Evolutionary conservation across 106 monocot species (phyloP).

Genomic region (Acorus gramineus): DNA sequence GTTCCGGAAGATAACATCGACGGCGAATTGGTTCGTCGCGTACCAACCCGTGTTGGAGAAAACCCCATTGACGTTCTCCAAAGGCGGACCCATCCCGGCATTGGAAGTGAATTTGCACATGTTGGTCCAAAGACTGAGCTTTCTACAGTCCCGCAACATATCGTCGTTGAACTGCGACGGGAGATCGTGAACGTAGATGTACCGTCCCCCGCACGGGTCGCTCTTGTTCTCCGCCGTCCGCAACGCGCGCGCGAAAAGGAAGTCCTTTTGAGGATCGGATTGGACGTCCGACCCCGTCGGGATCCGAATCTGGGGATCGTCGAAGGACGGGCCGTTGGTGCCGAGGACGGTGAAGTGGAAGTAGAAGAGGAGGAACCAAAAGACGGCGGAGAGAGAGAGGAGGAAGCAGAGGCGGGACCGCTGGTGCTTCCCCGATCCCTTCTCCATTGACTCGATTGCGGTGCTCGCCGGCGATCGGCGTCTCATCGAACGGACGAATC

Average conservation of each 20-base stretch:
- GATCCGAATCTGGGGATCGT: not conserved
- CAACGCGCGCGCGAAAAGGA: conserved; percentile 34
- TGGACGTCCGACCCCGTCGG: not conserved
- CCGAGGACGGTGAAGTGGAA: conserved; percentile 58
- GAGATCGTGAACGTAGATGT: conserved; percentile 80
- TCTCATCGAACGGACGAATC: conserved; percentile 27
- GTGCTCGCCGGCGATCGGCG: conserved; percentile 28
- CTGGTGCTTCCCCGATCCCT: conserved; percentile 38
- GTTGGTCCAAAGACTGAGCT: conserved; percentile 64
- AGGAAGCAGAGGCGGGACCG: conserved; percentile 57
- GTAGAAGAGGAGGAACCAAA: conserved; percentile 80
- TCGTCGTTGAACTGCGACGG: conserved; percentile 62
- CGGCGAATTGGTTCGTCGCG: conserved; percentile 74
- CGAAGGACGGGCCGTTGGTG: not conserved
- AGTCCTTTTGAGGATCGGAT: conserved; percentile 8
- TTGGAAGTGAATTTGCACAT: conserved; percentile 72
- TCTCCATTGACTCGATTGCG: conserved; percentile 58
- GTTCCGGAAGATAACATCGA: conserved; percentile 77
- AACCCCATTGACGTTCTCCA: conserved; percentile 52
- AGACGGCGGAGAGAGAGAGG: conserved; percentile 40
- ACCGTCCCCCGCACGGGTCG: conserved; percentile 73
- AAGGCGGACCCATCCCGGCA: conserved; percentile 61
- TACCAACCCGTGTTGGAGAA: conserved; percentile 86
- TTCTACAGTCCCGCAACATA: conserved; percentile 54
- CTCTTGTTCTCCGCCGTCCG: conserved; percentile 27